Evolutionary conservation across 257 asterid species (phyloP), one percentile per base, ranked within the genome.

Genomic region (Solanum peruvianum): DNA sequence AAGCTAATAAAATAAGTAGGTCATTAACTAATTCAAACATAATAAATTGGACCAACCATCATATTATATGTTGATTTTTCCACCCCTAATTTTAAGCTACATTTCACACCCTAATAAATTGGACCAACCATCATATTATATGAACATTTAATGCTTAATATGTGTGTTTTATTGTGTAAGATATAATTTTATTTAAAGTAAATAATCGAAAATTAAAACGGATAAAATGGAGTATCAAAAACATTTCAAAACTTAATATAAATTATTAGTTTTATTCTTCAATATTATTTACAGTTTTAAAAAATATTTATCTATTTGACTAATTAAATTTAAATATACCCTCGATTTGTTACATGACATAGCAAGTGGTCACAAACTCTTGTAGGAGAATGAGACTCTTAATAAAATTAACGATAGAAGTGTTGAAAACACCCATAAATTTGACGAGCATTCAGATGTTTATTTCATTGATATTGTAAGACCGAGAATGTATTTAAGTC

Each of bases 281-380:
- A 52, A 52, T 0, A 52, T 0, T 52, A 2, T 52, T 18, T 0
- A 52, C 0, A 52, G 62, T 52, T 18, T 52, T 52, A 2, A 52
- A 52, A 52, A 52, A 52, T 52, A 18, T 0, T 9, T 0, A 16
- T 18, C 4, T 0, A 52, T 4, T 18, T 18, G 62, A 52, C 1
- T 52, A 6, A 52, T 0, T 52, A 16, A 52, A 16, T 9, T 52
- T 52, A 52, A 18, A 14, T 47, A 47, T 1, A 47, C 0, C 6
- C 1, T 11, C 20, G 1, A 47, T 47, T 6, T 47, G 1, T 7
- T 2, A 1, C 1, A 47, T 47, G 18, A 52, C 1, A 52, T 52
- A 52, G 23, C 23, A 1, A 16, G 1, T 16, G 1, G 1, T 52
- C 4, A 16, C 0, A 52, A 52, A 52, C 10, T 52, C 1, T 52